Base-by-base conservation (phyloP, 1,284 basidiomycete species). In the Porphyrellus sp. region DNA sequence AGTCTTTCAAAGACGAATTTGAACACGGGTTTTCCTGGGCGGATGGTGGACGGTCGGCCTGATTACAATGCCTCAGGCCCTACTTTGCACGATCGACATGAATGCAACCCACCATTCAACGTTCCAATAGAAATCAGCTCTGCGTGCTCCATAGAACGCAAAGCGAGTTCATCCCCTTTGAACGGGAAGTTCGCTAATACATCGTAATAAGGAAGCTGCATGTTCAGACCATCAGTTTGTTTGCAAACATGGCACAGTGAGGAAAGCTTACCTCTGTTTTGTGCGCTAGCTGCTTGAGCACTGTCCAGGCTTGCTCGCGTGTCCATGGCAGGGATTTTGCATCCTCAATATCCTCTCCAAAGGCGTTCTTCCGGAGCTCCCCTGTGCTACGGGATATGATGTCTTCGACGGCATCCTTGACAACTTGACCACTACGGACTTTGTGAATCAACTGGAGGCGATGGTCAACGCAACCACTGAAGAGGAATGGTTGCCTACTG, bases 291-390 rank as follows among this genome's bases (percentile, higher is more conserved):
- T 79, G 75, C 61, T 85, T 88, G 54, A 98, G 76, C 8, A 99
- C 75, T 27, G 77, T 78, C 93, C 95, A 98, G 0, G 85, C 93
- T 68, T 98, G 93, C 49, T 90, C 86, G 41, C 89, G 78, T 8
- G 84, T 81, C 96, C 96, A 99, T 0, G 85, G 77, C 23, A 97
- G 72, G 45, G 70, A 76, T 70, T 92, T 93, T 4, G 89, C 87
- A 64, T 97, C 94, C 48, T 93, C 89, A 4, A 77, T 70, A 64
- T 96, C 94, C 63, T 98, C 94, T 0, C 93, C 96, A 65, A 98
- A 98, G 0, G 91, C 91, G 49, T 82, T 88, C 77, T 98, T 98
- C 44, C 91, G 79, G 44, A 98, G 74, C 70, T 97, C 94, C 39
- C 85, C 80, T 8, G 93, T 84, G 30, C 85, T 88, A 35, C 87